A percentile compares a stretch with the other conserved stretches of the same genome.
Evolutionary conservation across 2,329 filamentous ascomycete species (phyloP).

Genomic region (Amesomyces nigricolor): DNA sequence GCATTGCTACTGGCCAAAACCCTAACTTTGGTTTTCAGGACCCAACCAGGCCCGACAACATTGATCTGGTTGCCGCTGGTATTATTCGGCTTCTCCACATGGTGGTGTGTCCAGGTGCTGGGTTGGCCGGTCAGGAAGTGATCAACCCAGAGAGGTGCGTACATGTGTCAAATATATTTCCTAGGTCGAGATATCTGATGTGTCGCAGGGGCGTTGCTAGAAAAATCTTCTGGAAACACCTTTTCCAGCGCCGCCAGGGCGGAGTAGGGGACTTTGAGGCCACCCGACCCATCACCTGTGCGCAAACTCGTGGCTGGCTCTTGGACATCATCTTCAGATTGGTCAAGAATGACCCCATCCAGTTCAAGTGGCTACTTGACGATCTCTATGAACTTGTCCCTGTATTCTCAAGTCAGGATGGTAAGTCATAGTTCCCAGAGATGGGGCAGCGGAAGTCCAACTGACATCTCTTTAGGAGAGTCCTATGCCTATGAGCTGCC

Average conservation of each 20-base stretch:
- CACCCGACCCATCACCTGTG: slow-evolving; percentile 41
- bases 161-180: neutral
- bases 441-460: slow-evolving; percentile 9
- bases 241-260: slow-evolving; percentile 53
- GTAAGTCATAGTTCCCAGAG: slow-evolving; percentile 27
- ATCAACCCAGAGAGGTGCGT: slow-evolving; percentile 20
- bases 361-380: slow-evolving; percentile 48
- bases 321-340: slow-evolving; percentile 56
- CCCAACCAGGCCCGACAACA: slow-evolving; percentile 34
- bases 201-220: slow-evolving; percentile 33
- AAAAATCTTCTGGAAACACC: slow-evolving; percentile 55
- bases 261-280: neutral
- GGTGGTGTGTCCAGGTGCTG: slow-evolving; percentile 25
- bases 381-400: slow-evolving; percentile 47
- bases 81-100: slow-evolving; percentile 34
- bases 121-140: slow-evolving; percentile 9
- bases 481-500: slow-evolving; percentile 58
- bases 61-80: slow-evolving; percentile 35
- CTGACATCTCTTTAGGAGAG: slow-evolving; percentile 30
- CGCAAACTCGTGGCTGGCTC: slow-evolving; percentile 51
- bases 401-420: slow-evolving; percentile 39
- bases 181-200: neutral
- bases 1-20: slow-evolving; percentile 12
- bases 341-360: slow-evolving; percentile 44
- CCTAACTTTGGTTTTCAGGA: slow-evolving; percentile 30